A percentile compares a stretch with the other conserved stretches of the same genome.
Evolutionary conservation across 2,329 filamentous ascomycete species (phyloP).

Genomic region (Exophiala sp.): DNA sequence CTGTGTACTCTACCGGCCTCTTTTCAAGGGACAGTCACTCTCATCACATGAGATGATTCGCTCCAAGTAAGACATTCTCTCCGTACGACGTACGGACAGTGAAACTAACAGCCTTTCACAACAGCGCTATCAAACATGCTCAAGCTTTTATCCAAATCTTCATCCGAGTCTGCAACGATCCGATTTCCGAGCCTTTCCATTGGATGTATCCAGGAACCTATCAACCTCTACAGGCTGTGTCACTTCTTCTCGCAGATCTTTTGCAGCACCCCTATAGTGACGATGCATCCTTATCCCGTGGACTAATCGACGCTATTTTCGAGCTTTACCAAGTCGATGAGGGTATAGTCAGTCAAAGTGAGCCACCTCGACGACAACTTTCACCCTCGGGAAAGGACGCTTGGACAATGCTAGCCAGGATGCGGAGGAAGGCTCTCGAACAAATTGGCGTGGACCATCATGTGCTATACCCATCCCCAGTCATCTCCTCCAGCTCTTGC

Average conservation of each 20-base stretch:
- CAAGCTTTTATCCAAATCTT: slow-evolving; percentile 28
- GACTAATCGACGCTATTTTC: slow-evolving; percentile 25
- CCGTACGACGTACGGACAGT: not conserved
- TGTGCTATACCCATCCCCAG: slow-evolving; percentile 17
- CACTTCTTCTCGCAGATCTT: slow-evolving; percentile 26
- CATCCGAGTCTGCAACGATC: slow-evolving; percentile 25
- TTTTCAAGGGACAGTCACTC: slow-evolving; percentile 21
- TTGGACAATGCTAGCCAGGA: slow-evolving; percentile 21
- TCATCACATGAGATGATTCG: slow-evolving; percentile 10
- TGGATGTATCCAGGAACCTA: slow-evolving; percentile 30
- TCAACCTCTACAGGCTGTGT: slow-evolving; percentile 26
- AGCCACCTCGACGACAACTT: slow-evolving; percentile 20
- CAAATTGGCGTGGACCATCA: slow-evolving; percentile 22
- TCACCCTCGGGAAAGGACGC: slow-evolving; percentile 21
- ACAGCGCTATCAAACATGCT: slow-evolving; percentile 27
- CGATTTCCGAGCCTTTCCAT: slow-evolving; percentile 23
- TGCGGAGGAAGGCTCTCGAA: slow-evolving; percentile 20
- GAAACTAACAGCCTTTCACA: not conserved
- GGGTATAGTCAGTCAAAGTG: slow-evolving; percentile 19
- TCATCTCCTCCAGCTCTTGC: slow-evolving; percentile 15
- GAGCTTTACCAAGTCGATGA: slow-evolving; percentile 25
- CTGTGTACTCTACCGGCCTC: slow-evolving; percentile 26
- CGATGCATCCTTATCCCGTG: slow-evolving; percentile 22
- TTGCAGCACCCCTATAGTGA: slow-evolving; percentile 24
- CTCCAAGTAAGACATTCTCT: slow-evolving; percentile 11